These are phyloP conservation scores for Tripterygium wilfordii DNA, from an alignment of 177 flowering plant species.

Conservation along the genomic window DNA sequence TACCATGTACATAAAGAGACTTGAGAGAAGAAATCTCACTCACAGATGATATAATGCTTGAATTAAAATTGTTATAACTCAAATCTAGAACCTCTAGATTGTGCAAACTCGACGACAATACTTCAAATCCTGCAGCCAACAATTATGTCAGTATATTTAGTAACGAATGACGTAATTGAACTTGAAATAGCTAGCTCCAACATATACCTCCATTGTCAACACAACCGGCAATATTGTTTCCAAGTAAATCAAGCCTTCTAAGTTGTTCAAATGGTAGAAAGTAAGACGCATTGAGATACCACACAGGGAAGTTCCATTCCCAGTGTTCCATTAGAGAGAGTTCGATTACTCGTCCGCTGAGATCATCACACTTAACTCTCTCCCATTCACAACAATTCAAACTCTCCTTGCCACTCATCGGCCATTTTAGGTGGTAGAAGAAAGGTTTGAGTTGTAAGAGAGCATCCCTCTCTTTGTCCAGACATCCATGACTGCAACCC, in stretches of 20 bases:
- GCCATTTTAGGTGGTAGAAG: background rate
- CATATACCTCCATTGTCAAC: constrained; percentile 1
- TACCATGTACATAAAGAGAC: too few relatives aligned
- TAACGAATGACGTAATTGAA: too few relatives aligned
- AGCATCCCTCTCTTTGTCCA: too few relatives aligned
- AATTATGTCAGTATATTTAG: too few relatives aligned
- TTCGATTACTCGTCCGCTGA: background rate
- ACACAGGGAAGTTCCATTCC: background rate
- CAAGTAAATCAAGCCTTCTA: background rate
- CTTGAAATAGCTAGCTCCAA: too few relatives aligned
- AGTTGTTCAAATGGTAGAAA: constrained; percentile 7
- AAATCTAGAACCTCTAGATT: background rate
- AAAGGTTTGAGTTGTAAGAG: constrained; percentile 2
- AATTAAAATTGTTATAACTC: background rate
- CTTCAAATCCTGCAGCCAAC: background rate
- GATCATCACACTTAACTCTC: background rate
- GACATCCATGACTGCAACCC: too few relatives aligned
- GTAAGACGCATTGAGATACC: constrained; percentile 5
- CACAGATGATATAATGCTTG: background rate
- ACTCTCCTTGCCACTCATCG: background rate
- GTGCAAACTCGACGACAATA: background rate
- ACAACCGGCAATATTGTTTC: background rate
- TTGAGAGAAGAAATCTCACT: too few relatives aligned
- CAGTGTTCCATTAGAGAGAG: background rate
- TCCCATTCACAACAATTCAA: background rate